Evolutionary conservation across 1,284 basidiomycete genomes (phyloP), one percentile per base, ranked within the genome.

Genomic region (Sphaerobolus stellatus): DNA sequence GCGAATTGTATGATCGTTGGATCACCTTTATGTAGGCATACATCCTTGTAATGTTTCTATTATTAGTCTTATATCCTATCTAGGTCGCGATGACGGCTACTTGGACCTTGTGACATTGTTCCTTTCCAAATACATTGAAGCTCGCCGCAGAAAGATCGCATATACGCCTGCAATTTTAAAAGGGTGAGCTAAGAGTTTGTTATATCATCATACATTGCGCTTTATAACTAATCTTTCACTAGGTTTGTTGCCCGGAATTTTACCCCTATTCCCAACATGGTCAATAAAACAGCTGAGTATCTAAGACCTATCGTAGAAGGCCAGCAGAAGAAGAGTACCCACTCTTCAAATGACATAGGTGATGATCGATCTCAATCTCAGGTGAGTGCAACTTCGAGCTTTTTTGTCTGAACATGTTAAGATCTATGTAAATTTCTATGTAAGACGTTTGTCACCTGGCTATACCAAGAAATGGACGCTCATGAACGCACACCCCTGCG

Each of bases 21-120:
- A 5, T 58, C 67, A 20, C 73, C 75, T 9, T 55, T 74, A 7
- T 77, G 76, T 73, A 56, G 45, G 66, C 60, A 29, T 22, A n/a
- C 28, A 48, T 33, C 27, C 49, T 18, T 22, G 28, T 16, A 25
- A 13, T 18, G 30, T 36, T 22, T 29, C 40, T 20, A 22, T 22
- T 33, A 43, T 18, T 51, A 22, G 46, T 33, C 30, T 30, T 41
- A 18, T 41, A 22, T 16, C 28, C 27, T 30, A 11, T 44, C 8
- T 9, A 80, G 79, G 79, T 58, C 66, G 73, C 25, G 54, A 79
- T 48, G 61, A 65, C 2, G 76, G 74, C 6, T 78, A 69, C 52
- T 59, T 71, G 16, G 61, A 67, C 16, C 62, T 77, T 11, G 73
- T n/a, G n/a, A n/a, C 54, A 63, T 56, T 45, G 43, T 55, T 13